Base-by-base conservation (phyloP, 768 basidiomycete genomes). In the Pilatotrama ljubarskyi region DNA sequence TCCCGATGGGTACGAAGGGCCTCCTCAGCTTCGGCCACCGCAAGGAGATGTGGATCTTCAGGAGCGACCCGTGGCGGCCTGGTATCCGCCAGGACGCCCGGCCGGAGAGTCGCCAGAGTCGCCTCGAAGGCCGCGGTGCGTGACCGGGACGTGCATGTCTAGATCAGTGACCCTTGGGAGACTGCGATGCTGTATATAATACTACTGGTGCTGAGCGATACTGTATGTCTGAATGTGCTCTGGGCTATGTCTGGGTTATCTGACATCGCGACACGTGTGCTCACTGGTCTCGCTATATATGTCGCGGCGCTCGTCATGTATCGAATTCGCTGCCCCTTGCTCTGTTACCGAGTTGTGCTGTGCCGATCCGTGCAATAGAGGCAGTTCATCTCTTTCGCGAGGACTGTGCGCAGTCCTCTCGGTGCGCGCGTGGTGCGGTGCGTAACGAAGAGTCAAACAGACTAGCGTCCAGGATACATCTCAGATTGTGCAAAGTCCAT, bases 31-130 rank as follows among this genome's bases (percentile, higher is more conserved):
- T 82, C 24, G 72, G 76, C 15, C 67, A 72, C 15, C 77, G 79
- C 58, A 82, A 78, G 66, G 88, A 90, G 69, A 65, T 88, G 15
- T 83, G 88, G 75, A 76, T 91, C 24, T 89, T 91, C 76, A 81
- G 80, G 64, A 38, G 67, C 66, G 59, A 56, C 59, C 56, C 73
- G 67, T 54, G 63, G 53, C 65, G 71, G 15, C 38, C 48, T 0
- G 41, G 56, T 29, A 18, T 51, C 14, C 38, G 20, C 38, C 26
- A 54, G 37, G 56, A 52, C 40, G 17, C 32, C 5, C 51, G 60
- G 26, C 55, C 50, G 35, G 54, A 64, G 42, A 62, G 62, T 43
- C 63, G 66, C 3, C 62, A 62, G 57, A 64, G 61, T 24, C 55
- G 61, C 6, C 42, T 17, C 20, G 26, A 20, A 20, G 26, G 32